These are phyloP conservation scores for Yarrowia bubula DNA, from an alignment of 805 yeast genomes.

Conservation along the genomic window DNA sequence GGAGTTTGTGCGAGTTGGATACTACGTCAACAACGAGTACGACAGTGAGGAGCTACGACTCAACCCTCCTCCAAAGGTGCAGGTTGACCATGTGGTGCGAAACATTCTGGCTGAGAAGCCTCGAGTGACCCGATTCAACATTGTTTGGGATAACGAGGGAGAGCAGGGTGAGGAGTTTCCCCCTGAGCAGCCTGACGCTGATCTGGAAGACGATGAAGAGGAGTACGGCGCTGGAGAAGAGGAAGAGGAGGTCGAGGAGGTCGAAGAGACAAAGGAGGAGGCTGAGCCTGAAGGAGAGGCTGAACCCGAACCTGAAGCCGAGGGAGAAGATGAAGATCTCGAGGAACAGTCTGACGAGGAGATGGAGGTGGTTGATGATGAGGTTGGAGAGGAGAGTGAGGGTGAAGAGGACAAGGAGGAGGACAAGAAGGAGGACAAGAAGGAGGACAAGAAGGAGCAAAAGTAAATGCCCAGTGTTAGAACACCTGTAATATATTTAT, in stretches of 20 bases:
- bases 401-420: constrained; percentile 4
- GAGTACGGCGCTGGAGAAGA: constrained; percentile 41
- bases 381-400: constrained; percentile 43
- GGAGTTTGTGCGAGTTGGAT: constrained; percentile 96
- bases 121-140: constrained; percentile 92
- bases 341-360: constrained; percentile 49
- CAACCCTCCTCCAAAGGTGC: constrained; percentile 90
- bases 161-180: constrained; percentile 63
- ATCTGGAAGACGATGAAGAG: constrained; percentile 60
- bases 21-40: constrained; percentile 95
- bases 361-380: constrained; percentile 46
- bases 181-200: constrained; percentile 70
- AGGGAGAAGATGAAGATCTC: constrained; percentile 45
- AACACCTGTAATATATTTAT: constrained; percentile 12
- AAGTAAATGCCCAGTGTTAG: neutral
- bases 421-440: neutral
- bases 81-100: constrained; percentile 89
- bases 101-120: constrained; percentile 97
- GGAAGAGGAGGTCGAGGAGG: constrained; percentile 50
- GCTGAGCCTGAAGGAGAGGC: constrained; percentile 29
- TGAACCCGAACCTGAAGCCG: constrained; percentile 43
- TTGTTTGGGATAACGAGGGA: constrained; percentile 88
- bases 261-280: constrained; percentile 43
- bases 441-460: neutral
- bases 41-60: constrained; percentile 90